Evolutionary conservation across 2,329 filamentous ascomycete genomes (phyloP), one percentile per base, ranked within the genome.

Genomic region (Colletotrichum nymphaeae): DNA sequence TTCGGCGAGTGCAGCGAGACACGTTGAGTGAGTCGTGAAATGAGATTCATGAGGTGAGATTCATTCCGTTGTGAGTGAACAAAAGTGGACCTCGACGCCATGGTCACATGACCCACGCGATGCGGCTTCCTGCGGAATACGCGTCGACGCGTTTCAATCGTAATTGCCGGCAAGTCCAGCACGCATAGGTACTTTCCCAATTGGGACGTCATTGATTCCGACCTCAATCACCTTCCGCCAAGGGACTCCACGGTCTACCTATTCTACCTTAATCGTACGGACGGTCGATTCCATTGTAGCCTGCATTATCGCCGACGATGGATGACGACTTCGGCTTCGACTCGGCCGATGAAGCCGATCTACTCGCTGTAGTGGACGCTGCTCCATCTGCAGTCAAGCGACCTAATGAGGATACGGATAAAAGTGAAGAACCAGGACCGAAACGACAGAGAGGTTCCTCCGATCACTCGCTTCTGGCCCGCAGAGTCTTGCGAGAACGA

Each of bases 401-500:
- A 16, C 2, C 24, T 3, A 46, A 37, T 2, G 52, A 56, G 4
- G 35, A 58, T 7, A 11, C n/a, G 0, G 19, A 52, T 16, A 24
- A 52, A n/a, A 11, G 55, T 7, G 55, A 42, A 35, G 53, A 49
- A 11, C 55, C 70, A 12, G n/a, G 11, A 12, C 26, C 22, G 16
- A 73, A 73, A 42, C 68, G 52, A 19, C 67, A 53, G 19, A 59
- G 46, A 22, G 9, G 42, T 3, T 49, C 32, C 2, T 11, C 49
- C 5, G 2, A 56, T 1, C 12, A 42, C 8, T 26, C 59, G 7
- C n/a, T 22, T 7, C 64, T 80, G 4, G 78, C 80, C 2, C 76
- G 75, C 26, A 71, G 73, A 4, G 79, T 86, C 3, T 75, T 87
- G 11, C 76, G 76, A 12, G 76, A 84, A 0, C 83, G 80, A 1